These are phyloP conservation scores for Nepenthes mirabilis DNA, from an alignment of 148 eudicot species.

Conservation along the genomic window DNA sequence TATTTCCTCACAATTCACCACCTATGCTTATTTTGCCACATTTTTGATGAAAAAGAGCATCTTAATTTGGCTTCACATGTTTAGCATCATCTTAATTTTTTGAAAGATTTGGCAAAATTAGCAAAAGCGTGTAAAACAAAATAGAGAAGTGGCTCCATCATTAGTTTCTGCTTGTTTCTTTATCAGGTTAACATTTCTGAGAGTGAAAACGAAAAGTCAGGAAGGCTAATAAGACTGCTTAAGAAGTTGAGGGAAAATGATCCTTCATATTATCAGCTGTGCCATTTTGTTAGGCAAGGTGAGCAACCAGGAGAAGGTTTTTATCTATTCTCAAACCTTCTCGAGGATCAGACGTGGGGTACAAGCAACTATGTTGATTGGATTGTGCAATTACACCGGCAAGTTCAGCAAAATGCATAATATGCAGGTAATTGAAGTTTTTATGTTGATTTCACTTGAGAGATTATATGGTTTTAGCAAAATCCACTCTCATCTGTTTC, in stretches of 20 bases:
- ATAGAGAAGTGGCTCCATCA: not conserved
- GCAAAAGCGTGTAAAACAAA: no score
- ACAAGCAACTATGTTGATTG: slow-evolving; percentile 75
- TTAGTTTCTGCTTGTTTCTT: slow-evolving; percentile 8
- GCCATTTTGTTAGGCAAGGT: slow-evolving; percentile 89
- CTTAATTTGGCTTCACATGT: no score
- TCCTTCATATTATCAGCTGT: slow-evolving; percentile 65
- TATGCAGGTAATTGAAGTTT: slow-evolving; percentile 20
- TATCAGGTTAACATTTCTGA: slow-evolving; percentile 45
- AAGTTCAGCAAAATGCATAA: slow-evolving; percentile 73
- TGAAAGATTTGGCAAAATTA: no score
- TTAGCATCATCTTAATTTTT: no score
- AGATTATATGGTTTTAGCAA: no score
- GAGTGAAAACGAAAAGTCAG: slow-evolving; percentile 64
- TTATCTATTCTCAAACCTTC: slow-evolving; percentile 66
- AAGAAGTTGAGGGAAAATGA: slow-evolving; percentile 51
- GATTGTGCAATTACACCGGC: slow-evolving; percentile 67
- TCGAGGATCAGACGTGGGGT: slow-evolving; percentile 84
- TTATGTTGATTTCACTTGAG: not conserved
- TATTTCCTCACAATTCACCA: no score
- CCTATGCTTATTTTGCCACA: no score
- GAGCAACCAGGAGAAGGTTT: slow-evolving; percentile 94
- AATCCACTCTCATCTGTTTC: no score
- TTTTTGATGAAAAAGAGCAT: no score
- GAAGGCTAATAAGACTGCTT: slow-evolving; percentile 51